phyloP scores from a whole-genome alignment of 2,329 filamentous ascomycete genomes.

The Neophaeococcomyces mojaviensis region DNA sequence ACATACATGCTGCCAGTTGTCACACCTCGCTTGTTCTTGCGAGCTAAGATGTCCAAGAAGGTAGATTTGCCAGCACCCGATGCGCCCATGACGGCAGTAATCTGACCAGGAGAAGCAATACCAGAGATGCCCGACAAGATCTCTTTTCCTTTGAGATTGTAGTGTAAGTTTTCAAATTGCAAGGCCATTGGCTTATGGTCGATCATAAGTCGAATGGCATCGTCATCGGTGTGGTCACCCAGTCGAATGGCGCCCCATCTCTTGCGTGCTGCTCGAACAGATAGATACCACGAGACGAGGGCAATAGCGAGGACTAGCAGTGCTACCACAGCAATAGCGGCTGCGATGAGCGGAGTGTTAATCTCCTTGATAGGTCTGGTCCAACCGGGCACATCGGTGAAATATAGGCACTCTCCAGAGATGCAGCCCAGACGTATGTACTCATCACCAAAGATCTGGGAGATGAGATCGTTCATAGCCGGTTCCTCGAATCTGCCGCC shows the following conservation, averaged over 20 bases:
- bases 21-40: slow-evolving; percentile 88
- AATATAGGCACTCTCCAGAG: slow-evolving; percentile 86
- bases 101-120: slow-evolving; percentile 86
- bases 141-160: slow-evolving; percentile 76
- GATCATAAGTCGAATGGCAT: slow-evolving; percentile 74
- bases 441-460: slow-evolving; percentile 78
- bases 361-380: slow-evolving; percentile 82
- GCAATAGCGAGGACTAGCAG: slow-evolving; percentile 86
- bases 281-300: slow-evolving; percentile 77
- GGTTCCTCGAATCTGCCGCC: slow-evolving; percentile 86
- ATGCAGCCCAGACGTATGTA: slow-evolving; percentile 78
- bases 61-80: slow-evolving; percentile 97
- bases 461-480: slow-evolving; percentile 84
- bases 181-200: slow-evolving; percentile 88
- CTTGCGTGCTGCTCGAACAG: slow-evolving; percentile 57
- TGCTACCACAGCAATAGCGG: slow-evolving; percentile 77
- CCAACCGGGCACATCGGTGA: slow-evolving; percentile 88
- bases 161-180: slow-evolving; percentile 81
- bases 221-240: slow-evolving; percentile 78
- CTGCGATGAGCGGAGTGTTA: slow-evolving; percentile 92
- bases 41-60: slow-evolving; percentile 88
- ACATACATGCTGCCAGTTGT: slow-evolving; percentile 78
- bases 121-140: slow-evolving; percentile 77
- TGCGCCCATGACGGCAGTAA: slow-evolving; percentile 96
- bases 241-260: slow-evolving; percentile 68